phyloP scores from a whole-genome alignment of 441 rosid species.

The Populus hybrid region DNA sequence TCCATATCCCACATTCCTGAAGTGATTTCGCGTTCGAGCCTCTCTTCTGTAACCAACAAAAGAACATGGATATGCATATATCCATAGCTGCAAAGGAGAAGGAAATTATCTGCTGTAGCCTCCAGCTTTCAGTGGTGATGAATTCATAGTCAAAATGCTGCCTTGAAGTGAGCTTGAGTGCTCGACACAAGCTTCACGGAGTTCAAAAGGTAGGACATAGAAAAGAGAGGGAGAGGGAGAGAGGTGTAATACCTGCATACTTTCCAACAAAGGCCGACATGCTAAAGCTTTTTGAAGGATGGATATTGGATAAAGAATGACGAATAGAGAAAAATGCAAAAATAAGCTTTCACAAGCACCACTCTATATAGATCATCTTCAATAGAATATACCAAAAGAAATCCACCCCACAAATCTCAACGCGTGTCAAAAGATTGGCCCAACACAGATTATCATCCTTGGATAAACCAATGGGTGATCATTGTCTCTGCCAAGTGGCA shows the following conservation, averaged over 20 bases:
- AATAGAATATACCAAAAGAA: conserved; percentile 40
- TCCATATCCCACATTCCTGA: neutral
- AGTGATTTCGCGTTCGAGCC: neutral
- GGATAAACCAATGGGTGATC: conserved; percentile 69
- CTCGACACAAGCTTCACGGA: neutral
- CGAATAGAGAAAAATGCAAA: conserved; percentile 32
- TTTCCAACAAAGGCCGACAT: conserved; percentile 91
- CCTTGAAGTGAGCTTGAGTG: neutral
- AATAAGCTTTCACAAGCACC: conserved; percentile 27
- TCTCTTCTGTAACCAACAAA: neutral
- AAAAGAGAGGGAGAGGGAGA: neutral
- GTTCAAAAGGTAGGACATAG: neutral
- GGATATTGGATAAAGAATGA: conserved; percentile 8
- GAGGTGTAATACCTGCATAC: conserved; percentile 56
- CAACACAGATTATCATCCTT: conserved; percentile 47
- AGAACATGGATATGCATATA: neutral
- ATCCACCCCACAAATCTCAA: conserved; percentile 16
- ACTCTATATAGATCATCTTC: conserved; percentile 31
- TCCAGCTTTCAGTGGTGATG: neutral
- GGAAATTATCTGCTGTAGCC: neutral
- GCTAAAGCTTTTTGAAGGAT: conserved; percentile 17
- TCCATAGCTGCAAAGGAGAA: neutral
- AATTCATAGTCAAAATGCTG: neutral
- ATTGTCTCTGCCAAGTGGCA: conserved; percentile 41
- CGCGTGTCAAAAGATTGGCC: conserved; percentile 64